Percentiles rank a stretch among this genome's conserved stretches.
phyloP scores from a whole-genome alignment of 108 stramenopile species.

The Tribonema minus region DNA sequence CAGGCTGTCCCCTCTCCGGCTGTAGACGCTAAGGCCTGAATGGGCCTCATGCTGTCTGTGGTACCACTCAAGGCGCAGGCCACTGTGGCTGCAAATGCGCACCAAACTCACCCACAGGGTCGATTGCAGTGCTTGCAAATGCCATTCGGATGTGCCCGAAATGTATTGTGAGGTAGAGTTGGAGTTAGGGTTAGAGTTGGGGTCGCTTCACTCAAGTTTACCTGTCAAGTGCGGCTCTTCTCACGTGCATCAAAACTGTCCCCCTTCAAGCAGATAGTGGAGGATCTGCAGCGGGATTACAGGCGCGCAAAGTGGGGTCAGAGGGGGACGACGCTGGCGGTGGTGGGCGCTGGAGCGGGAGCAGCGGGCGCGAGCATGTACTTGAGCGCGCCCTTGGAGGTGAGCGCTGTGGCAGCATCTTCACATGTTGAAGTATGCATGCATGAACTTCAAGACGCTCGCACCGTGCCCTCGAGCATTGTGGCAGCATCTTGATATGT shows the following conservation, averaged over 20 bases:
- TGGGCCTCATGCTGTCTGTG: too few species aligned
- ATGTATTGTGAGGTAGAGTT: neutral
- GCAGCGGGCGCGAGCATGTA: constrained; percentile 8
- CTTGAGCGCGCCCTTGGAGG: constrained; percentile 16
- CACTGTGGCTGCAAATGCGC: too few species aligned
- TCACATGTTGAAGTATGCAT: constrained; percentile 13
- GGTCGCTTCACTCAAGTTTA: neutral
- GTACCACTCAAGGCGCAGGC: too few species aligned
- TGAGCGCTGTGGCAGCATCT: neutral
- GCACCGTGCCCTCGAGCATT: neutral
- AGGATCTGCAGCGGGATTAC: constrained; percentile 18
- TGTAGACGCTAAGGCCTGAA: too few species aligned
- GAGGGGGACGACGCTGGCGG: neutral
- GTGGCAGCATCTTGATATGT: neutral
- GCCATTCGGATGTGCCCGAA: neutral
- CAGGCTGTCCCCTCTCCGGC: too few species aligned
- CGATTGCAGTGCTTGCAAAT: neutral
- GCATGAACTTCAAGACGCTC: neutral
- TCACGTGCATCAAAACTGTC: too few species aligned
- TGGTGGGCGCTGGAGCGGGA: constrained; percentile 6
- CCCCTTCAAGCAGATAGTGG: constrained; percentile 7
- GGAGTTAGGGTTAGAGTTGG: neutral
- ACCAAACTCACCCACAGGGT: neutral
- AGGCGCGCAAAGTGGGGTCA: neutral
- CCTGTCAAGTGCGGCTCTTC: neutral